Percentiles rank a stretch among this genome's conserved stretches.
Evolutionary conservation across 495 filamentous ascomycete species (phyloP).

Genomic region (Trichoderma asperelloides): DNA sequence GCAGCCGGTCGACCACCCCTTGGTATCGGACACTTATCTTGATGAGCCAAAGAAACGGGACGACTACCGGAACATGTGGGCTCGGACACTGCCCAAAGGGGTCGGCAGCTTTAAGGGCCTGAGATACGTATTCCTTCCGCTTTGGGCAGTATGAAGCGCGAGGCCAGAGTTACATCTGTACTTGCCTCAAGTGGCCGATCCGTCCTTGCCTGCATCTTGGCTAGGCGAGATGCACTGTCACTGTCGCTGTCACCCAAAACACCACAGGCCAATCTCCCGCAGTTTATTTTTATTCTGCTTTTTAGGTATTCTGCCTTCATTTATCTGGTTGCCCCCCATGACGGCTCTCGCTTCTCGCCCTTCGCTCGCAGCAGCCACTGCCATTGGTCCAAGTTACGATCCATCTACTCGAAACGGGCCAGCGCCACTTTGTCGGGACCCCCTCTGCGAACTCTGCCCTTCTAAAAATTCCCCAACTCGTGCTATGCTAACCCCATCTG

Average conservation of each 20-base stretch:
- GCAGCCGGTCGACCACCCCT: neutral
- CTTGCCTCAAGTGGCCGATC: neutral
- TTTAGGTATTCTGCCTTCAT: too few species aligned
- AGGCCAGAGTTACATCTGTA: neutral
- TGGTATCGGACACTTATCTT: neutral
- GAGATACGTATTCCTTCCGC: neutral
- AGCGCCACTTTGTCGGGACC: neutral
- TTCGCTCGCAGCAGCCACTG: neutral
- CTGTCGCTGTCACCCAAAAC: neutral
- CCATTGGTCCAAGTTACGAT: neutral
- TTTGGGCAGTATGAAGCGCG: neutral
- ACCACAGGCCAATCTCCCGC: too few species aligned
- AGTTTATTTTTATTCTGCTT: too few species aligned
- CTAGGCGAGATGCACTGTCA: neutral
- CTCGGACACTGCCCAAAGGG: neutral
- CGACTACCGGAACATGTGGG: neutral
- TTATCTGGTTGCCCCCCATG: too few species aligned
- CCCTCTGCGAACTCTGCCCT: neutral
- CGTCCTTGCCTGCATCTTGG: neutral
- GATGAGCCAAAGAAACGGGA: neutral
- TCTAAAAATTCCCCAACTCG: neutral
- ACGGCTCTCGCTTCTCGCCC: too few species aligned
- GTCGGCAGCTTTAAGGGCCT: neutral
- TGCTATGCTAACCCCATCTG: neutral
- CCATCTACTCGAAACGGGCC: neutral